Conservation (phyloP, 495 filamentous ascomycete species). For the Daldinia bambusicola region DNA sequence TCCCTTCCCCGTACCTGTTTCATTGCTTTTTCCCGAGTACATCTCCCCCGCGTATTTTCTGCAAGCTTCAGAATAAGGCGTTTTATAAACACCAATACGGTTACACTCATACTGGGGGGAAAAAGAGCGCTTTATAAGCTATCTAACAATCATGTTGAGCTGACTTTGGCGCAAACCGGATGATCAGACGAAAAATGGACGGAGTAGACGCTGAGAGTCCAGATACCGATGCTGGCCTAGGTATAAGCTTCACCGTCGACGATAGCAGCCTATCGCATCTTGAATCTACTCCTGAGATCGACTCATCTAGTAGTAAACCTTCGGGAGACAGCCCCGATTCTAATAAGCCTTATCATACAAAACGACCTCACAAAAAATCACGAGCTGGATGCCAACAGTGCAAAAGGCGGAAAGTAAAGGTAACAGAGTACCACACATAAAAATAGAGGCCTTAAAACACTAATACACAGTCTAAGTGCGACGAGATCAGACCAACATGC, state of each 20-base stretch:
- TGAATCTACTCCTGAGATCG: neutral
- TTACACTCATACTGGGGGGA: neutral
- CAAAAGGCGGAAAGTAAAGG: conserved; percentile 59
- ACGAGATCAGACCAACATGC: conserved; percentile 61
- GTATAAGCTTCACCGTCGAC: conserved; percentile 15
- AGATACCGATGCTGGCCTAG: conserved; percentile 18
- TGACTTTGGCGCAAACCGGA: conserved; percentile 1
- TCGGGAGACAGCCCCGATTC: conserved; percentile 17
- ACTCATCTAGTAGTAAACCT: conserved; percentile 13
- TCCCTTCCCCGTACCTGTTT: neutral
- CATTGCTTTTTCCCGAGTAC: conserved; percentile 1
- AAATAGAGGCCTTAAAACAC: conserved; percentile 27
- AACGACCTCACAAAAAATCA: conserved; percentile 64
- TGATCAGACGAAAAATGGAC: conserved; percentile 30
- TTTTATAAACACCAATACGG: neutral
- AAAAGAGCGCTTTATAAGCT: neutral
- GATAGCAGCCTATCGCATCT: conserved; percentile 7
- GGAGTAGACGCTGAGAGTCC: conserved; percentile 16
- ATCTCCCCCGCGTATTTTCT: neutral
- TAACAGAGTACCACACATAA: conserved; percentile 42
- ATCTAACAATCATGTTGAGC: neutral
- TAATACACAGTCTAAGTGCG: conserved; percentile 52
- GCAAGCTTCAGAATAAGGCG: neutral
- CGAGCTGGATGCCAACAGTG: conserved; percentile 60
- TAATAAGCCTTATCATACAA: conserved; percentile 55